Evolutionary conservation across 2,329 filamentous ascomycete species (phyloP), one percentile per base, ranked within the genome.

Genomic region (Xylogone sp.): DNA sequence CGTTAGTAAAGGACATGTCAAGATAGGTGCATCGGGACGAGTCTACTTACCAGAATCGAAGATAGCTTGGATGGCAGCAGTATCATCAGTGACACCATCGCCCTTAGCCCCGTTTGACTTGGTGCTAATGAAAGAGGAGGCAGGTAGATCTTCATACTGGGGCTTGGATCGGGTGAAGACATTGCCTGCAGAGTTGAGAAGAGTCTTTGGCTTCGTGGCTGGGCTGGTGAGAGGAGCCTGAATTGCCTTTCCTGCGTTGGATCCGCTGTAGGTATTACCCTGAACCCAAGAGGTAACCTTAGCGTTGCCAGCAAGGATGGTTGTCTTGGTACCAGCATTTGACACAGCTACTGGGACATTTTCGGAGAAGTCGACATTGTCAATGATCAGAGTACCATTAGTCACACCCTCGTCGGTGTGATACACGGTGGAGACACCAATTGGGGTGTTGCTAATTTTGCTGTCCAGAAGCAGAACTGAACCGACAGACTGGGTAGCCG

Each of bases 131-230:
- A 99, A 96, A 29, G 79, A 80, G 53, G 75, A 78, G n/a, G 77
- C 80, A 2, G 83, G 70, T 2, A 89, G 71, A 42, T 74, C 73
- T 65, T 88, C 82, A 66, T 97, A 99, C 68, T 96, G 89, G 13
- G 94, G 94, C 78, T 94, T 96, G 68, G 84, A 87, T 59, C 88
- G 87, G 57, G 90, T 87, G 66, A 92, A 91, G 61, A 97, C 75
- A 34, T 81, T 84, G 58, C 88, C 89, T 21, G 76, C 65, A 39
- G 67, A 59, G 56, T 83, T 76, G 39, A 92, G 75, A 16, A 97
- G 84, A 21, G 69, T 73, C 12, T 75, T 69, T 6, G 91, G 88
- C 72, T 90, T 93, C 50, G 71, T 65, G 39, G 83, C 72, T 21
- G 76, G 72, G 55, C 67, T 74, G 59, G 82, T 74, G 34, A 39